These are phyloP conservation scores for Curvularia spicifera DNA, from an alignment of 2,329 filamentous ascomycete species.

Conservation along the genomic window DNA sequence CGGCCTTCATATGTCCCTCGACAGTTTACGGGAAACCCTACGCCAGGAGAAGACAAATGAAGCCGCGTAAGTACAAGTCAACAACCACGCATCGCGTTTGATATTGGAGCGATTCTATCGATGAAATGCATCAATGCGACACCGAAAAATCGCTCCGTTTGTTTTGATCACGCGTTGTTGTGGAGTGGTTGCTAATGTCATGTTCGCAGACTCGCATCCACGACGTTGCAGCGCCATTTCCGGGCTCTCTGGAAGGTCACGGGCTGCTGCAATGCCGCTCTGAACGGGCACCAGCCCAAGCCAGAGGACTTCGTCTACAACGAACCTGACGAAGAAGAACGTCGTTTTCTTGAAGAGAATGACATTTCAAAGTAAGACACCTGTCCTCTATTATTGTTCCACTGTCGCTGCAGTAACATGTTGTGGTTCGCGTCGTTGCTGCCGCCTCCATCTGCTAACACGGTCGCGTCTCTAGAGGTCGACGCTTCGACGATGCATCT, in stretches of 20 bases:
- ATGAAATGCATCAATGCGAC: constrained; percentile 45
- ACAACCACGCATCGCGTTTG: constrained; percentile 22
- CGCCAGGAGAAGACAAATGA: constrained; percentile 52
- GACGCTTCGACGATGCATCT: constrained; percentile 63
- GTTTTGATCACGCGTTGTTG: constrained; percentile 46
- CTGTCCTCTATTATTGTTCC: background rate
- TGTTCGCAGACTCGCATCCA: constrained; percentile 74
- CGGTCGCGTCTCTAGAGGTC: constrained; percentile 55
- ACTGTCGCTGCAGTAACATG: constrained; percentile 7
- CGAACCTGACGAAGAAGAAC: constrained; percentile 60
- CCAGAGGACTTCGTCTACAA: constrained; percentile 62
- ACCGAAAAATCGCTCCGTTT: constrained; percentile 51
- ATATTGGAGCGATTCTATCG: constrained; percentile 17
- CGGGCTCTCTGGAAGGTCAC: constrained; percentile 82
- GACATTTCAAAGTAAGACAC: constrained; percentile 62
- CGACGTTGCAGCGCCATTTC: constrained; percentile 72
- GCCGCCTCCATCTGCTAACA: constrained; percentile 42
- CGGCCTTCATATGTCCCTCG: constrained; percentile 57
- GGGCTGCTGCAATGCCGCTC: constrained; percentile 57
- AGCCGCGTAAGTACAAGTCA: constrained; percentile 51
- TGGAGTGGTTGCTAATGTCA: constrained; percentile 44
- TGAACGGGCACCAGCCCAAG: constrained; percentile 62
- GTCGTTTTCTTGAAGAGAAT: constrained; percentile 63
- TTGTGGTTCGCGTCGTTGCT: constrained; percentile 25
- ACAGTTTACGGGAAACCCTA: constrained; percentile 52